Percentiles rank a stretch among this genome's conserved stretches.
These are phyloP conservation scores for Truncatella angustata DNA, from an alignment of 2,329 filamentous ascomycete genomes.

Conservation along the genomic window DNA sequence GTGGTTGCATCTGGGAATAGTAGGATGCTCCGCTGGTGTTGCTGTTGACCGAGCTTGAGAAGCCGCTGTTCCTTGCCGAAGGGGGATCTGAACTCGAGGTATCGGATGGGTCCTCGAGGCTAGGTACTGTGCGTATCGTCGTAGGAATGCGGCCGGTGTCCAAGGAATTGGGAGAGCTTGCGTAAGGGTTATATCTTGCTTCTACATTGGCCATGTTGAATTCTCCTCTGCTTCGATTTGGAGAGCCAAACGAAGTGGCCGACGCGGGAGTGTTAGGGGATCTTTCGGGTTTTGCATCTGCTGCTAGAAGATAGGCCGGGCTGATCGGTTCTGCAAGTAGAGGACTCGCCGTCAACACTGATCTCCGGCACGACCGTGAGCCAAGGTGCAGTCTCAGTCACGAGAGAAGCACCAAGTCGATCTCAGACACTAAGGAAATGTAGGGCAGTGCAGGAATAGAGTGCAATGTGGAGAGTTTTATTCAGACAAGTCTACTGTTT, in stretches of 20 bases:
- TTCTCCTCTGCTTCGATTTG: not conserved
- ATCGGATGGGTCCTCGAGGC: conserved; percentile 47
- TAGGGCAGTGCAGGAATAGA: not conserved
- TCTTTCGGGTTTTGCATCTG: conserved; percentile 4
- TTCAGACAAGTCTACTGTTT: not conserved
- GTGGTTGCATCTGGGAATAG: conserved; percentile 29
- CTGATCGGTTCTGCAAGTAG: conserved; percentile 3
- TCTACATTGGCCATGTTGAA: conserved; percentile 7
- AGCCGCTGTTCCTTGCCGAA: conserved; percentile 45
- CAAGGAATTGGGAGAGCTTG: conserved; percentile 11
- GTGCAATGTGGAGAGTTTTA: not conserved
- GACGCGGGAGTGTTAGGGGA: not conserved
- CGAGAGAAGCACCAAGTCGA: not conserved
- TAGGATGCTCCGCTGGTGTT: conserved; percentile 47
- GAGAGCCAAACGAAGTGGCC: not conserved
- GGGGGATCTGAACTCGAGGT: conserved; percentile 35
- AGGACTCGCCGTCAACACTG: conserved; percentile 1
- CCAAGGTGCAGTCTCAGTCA: not conserved
- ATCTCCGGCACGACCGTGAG: not conserved
- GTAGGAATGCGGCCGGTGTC: conserved; percentile 33
- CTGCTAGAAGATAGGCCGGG: conserved; percentile 8
- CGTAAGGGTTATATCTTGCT: conserved; percentile 10
- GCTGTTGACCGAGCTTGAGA: conserved; percentile 57
- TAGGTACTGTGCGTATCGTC: conserved; percentile 58
- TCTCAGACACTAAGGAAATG: not conserved